phyloP scores from a whole-genome alignment of 495 filamentous ascomycete genomes.

The Chlorociboria aeruginascens region DNA sequence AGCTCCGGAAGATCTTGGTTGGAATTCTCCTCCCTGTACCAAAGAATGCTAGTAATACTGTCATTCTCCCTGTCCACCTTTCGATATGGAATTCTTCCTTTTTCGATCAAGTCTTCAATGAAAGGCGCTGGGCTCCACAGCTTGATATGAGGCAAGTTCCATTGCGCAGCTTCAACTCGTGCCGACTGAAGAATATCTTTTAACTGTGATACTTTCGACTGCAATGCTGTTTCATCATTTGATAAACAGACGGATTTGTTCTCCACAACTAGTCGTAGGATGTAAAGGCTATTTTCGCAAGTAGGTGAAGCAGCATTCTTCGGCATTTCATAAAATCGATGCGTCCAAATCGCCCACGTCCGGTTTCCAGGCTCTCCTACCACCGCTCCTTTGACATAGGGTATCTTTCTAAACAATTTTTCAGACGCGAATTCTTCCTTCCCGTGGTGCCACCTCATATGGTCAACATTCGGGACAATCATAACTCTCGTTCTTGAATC shows the following conservation, averaged over 20 bases:
- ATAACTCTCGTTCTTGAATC: constrained; percentile 42
- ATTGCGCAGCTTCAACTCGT: constrained; percentile 28
- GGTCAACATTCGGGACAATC: constrained; percentile 58
- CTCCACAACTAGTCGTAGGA: constrained; percentile 70
- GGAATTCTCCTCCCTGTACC: constrained; percentile 31
- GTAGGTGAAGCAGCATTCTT: constrained; percentile 11
- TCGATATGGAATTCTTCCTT: constrained; percentile 20
- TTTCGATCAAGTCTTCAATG: constrained; percentile 24
- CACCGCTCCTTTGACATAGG: constrained; percentile 58
- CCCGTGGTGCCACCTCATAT: constrained; percentile 73
- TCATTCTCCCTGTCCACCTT: constrained; percentile 35
- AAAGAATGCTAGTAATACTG: constrained; percentile 41
- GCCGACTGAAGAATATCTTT: constrained; percentile 29
- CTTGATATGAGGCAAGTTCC: constrained; percentile 31
- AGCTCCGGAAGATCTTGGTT: constrained; percentile 53
- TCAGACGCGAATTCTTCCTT: constrained; percentile 73
- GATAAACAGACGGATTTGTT: constrained; percentile 26
- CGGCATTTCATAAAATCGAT: constrained; percentile 47
- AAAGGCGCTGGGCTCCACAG: constrained; percentile 37
- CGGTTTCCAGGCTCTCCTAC: constrained; percentile 37
- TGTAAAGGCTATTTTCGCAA: constrained; percentile 56
- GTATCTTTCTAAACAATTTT: constrained; percentile 36
- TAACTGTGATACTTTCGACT: constrained; percentile 23
- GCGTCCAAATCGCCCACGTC: constrained; percentile 74
- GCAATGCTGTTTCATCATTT: too few relatives aligned